Percentiles rank a stretch among this genome's conserved stretches.
Conservation (phyloP, 352 stramenopile species). For the Phytopythium mirpurense region DNA sequence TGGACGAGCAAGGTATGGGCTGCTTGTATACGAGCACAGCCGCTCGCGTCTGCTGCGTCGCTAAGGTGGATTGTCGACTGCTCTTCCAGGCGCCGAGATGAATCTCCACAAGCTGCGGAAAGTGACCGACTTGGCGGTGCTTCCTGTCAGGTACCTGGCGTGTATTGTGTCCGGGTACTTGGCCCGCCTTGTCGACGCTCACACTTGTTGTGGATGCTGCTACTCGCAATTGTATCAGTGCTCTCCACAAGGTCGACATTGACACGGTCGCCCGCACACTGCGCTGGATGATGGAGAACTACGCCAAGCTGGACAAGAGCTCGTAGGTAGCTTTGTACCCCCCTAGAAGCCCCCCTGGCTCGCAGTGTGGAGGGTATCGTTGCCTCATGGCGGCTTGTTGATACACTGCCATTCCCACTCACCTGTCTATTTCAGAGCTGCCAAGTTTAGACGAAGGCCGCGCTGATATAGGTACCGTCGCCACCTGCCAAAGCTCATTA, state of each 20-base stretch:
- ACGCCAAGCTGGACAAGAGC: constrained; percentile 47
- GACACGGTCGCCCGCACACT: constrained; percentile 71
- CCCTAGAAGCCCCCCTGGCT: not conserved
- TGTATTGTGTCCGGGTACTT: too few species aligned
- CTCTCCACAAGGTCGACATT: constrained; percentile 86
- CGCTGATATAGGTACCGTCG: not conserved
- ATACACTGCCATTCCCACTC: not conserved
- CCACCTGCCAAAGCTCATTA: not conserved
- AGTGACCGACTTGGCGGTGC: constrained; percentile 63
- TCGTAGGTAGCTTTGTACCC: too few species aligned
- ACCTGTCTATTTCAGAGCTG: not conserved
- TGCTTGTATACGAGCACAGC: too few species aligned
- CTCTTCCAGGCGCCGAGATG: constrained; percentile 47
- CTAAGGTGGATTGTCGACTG: too few species aligned
- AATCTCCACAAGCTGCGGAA: constrained; percentile 73
- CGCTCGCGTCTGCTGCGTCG: too few species aligned
- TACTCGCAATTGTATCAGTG: constrained; percentile 24
- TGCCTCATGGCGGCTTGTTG: not conserved
- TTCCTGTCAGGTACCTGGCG: constrained; percentile 64
- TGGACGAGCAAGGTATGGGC: constrained; percentile 66
- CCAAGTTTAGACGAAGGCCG: not conserved
- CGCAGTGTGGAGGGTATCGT: not conserved
- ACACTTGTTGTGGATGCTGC: not conserved
- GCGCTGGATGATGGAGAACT: constrained; percentile 66
- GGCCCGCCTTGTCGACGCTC: too few species aligned